Evolutionary conservation across 495 filamentous ascomycete genomes (phyloP).

Genomic region (Pyrenula massariospora): DNA sequence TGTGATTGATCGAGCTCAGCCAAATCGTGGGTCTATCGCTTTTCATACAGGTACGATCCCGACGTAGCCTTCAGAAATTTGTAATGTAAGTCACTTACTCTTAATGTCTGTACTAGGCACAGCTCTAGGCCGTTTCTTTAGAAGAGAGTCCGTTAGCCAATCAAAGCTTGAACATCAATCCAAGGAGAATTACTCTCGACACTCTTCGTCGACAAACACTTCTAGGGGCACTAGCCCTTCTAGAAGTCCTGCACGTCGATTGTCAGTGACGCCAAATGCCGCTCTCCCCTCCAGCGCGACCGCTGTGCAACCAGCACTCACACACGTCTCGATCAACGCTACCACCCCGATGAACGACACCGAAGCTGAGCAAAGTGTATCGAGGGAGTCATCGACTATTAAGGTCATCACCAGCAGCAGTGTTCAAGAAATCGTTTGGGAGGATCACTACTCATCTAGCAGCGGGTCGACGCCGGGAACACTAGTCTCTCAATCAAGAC

Average conservation of each 20-base stretch:
- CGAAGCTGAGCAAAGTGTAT: background rate
- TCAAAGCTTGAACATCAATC: background rate
- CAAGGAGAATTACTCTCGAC: background rate
- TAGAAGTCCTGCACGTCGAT: background rate
- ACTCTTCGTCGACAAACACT: background rate
- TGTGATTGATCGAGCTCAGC: background rate
- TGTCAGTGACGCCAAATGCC: background rate
- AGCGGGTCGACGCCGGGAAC: background rate
- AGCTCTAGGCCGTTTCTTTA: background rate
- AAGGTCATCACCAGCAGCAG: background rate
- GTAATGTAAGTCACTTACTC: too few species aligned
- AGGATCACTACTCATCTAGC: background rate
- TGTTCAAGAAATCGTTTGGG: background rate
- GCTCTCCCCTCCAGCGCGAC: background rate
- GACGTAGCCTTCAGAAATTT: too few species aligned
- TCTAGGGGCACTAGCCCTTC: background rate
- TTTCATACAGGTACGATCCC: background rate
- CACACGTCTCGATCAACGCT: background rate
- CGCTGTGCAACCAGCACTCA: background rate
- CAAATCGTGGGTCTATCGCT: background rate
- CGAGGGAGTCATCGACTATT: background rate
- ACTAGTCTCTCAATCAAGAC: background rate
- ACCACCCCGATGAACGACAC: background rate
- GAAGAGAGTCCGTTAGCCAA: background rate
- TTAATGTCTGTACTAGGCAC: too few species aligned